Evolutionary conservation across 495 filamentous ascomycete species (phyloP), one percentile per base, ranked within the genome.

Genomic region (Lasiosphaeria ovina): DNA sequence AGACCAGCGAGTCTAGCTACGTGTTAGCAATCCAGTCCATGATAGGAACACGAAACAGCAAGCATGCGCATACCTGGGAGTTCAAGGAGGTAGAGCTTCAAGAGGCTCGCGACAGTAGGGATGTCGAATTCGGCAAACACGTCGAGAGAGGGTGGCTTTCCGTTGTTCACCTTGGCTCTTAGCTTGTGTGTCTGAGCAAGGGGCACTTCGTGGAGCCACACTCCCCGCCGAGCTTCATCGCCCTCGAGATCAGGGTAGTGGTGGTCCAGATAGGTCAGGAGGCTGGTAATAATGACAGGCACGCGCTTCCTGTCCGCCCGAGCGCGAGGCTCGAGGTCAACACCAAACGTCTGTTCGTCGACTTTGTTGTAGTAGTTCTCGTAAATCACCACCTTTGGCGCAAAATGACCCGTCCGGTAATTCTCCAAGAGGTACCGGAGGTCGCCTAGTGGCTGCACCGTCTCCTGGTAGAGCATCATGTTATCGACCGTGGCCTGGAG

Each of bases 311-410:
- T 84, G 71, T 99, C 94, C 55, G 91, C 91, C 67, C 94, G 80
- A 44, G 94, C 94, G 65, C 95, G 80, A 51, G 93, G 92, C 74
- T 99, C 94, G 35, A 99, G 85, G 66, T 99, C 94, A 40, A 99
- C 91, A 62, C 94, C 94, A 69, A 97, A 99, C 8, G 92, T 96
- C 81, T 98, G 91, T 69, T 98, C 93, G 76, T 97, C 94, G 7
- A 96, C 92, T 51, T 89, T 91, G 66, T 97, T 97, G 76, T 99
- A 99, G 75, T 99, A 99, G 74, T 97, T 98, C 77, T 99, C 94
- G 74, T 98, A 99, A 4, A 87, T 84, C 54, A 92, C 87, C n/a
- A 98, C 93, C 62, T 84, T 92, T 7, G 94, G 94, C 14, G 89
- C 82, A 74, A 95, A 99, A 51, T 86, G 88, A 53, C 94, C 94